Evolutionary conservation across 2,329 filamentous ascomycete genomes (phyloP).

Genomic region (Sporothrix curviconia): DNA sequence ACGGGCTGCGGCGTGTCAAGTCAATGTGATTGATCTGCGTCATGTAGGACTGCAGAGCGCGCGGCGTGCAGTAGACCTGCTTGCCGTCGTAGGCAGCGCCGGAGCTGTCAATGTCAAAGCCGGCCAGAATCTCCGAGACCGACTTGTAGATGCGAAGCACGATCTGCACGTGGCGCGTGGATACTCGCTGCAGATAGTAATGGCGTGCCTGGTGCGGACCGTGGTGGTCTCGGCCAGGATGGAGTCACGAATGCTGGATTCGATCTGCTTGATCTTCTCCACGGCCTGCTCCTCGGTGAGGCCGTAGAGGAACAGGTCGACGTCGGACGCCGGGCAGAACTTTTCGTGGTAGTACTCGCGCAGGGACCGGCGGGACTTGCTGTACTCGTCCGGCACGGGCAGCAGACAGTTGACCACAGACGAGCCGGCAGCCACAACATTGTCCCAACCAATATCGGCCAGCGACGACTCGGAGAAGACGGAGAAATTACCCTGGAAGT

Average conservation of each 20-base stretch:
- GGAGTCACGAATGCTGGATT: slow-evolving; percentile 65
- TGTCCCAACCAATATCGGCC: slow-evolving; percentile 71
- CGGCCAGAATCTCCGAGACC: slow-evolving; percentile 75
- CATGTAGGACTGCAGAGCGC: slow-evolving; percentile 71
- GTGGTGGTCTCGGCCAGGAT: slow-evolving; percentile 79
- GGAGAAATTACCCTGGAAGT: slow-evolving; percentile 64
- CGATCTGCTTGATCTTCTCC: slow-evolving; percentile 79
- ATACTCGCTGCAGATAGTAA: slow-evolving; percentile 76
- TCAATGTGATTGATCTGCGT: slow-evolving; percentile 79
- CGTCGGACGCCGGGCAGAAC: slow-evolving; percentile 75
- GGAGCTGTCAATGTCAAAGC: slow-evolving; percentile 82
- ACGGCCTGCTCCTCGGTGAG: slow-evolving; percentile 69
- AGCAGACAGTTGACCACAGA: slow-evolving; percentile 74
- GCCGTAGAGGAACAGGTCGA: slow-evolving; percentile 80
- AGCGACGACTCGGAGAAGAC: slow-evolving; percentile 76
- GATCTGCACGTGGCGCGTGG: slow-evolving; percentile 74
- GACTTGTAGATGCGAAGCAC: slow-evolving; percentile 81
- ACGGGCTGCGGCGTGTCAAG: slow-evolving; percentile 70
- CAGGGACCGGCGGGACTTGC: slow-evolving; percentile 54
- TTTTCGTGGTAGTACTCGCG: slow-evolving; percentile 75
- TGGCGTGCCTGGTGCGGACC: slow-evolving; percentile 77
- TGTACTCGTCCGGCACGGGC: slow-evolving; percentile 58
- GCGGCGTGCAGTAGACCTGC: slow-evolving; percentile 72
- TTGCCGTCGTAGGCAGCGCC: slow-evolving; percentile 74
- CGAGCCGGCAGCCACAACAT: slow-evolving; percentile 74